Conservation (phyloP, 73 alveolate genomes). For the Paramecium tetraurelia region DNA sequence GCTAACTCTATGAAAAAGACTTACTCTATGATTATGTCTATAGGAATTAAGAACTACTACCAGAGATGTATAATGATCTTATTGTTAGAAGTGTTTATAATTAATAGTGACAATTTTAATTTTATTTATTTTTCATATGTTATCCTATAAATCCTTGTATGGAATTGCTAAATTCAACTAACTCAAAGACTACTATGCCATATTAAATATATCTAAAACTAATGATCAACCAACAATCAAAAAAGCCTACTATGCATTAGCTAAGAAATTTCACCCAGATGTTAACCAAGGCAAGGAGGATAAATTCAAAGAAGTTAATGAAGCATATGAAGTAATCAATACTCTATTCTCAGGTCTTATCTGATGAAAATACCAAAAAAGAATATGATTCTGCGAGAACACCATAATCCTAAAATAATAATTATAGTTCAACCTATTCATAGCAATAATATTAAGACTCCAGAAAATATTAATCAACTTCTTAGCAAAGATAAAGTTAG, state of each 20-base stretch:
- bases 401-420: not conserved
- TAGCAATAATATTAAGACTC: not conserved
- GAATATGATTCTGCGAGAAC: constrained; percentile 59
- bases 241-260: constrained; percentile 53
- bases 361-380: constrained; percentile 40
- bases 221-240: constrained; percentile 69
- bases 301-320: constrained; percentile 61
- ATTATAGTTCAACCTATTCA: not conserved
- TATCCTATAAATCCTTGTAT: not conserved
- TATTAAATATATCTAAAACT: constrained; percentile 72
- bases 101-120: not conserved
- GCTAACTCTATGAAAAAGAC: not conserved
- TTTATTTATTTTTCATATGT: not conserved
- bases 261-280: constrained; percentile 63
- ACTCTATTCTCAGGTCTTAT: not conserved
- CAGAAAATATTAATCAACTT: not conserved
- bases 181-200: constrained; percentile 77
- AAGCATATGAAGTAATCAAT: constrained; percentile 52
- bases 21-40: not conserved
- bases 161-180: not conserved
- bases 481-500: not conserved
- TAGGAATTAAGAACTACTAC: not conserved
- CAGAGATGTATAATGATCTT: not conserved
- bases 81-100: not conserved
- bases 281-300: constrained; percentile 50